Conservation (phyloP, 768 basidiomycete genomes). For the Panellus pusillus region DNA sequence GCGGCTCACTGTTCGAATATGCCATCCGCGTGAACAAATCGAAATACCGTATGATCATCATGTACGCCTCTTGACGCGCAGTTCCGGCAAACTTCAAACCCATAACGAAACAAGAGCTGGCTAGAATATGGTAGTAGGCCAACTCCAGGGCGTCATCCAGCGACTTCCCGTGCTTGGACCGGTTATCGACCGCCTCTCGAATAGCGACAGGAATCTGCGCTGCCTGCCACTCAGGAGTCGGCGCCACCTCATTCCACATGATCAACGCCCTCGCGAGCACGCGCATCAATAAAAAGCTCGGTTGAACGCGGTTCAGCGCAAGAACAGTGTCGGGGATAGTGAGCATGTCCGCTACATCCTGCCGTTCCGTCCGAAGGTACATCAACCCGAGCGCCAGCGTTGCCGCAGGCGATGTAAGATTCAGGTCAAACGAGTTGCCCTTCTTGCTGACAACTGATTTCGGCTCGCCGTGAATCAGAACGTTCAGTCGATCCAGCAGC, state of each 20-base stretch:
- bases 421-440: slow-evolving; percentile 70
- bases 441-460: slow-evolving; percentile 39
- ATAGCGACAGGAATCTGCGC: slow-evolving; percentile 72
- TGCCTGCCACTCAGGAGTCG: slow-evolving; percentile 72
- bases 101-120: slow-evolving; percentile 89
- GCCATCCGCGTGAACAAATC: slow-evolving; percentile 76
- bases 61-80: slow-evolving; percentile 85
- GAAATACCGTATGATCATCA: slow-evolving; percentile 76
- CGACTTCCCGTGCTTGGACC: slow-evolving; percentile 43
- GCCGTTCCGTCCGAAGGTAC: slow-evolving; percentile 83
- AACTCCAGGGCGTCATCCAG: slow-evolving; percentile 77
- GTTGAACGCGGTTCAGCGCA: slow-evolving; percentile 82
- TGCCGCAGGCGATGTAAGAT: slow-evolving; percentile 89
- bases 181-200: slow-evolving; percentile 55
- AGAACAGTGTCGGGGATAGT: slow-evolving; percentile 79
- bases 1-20: slow-evolving; percentile 60
- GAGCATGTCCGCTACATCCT: slow-evolving; percentile 85
- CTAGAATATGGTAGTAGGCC: slow-evolving; percentile 88
- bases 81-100: slow-evolving; percentile 95
- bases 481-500: slow-evolving; percentile 64
- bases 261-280: slow-evolving; percentile 78
- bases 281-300: slow-evolving; percentile 82
- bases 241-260: slow-evolving; percentile 79
- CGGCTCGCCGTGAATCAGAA: slow-evolving; percentile 76
- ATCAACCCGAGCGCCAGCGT: slow-evolving; percentile 88